Evolutionary conservation across 192 early-diverging fungal genomes (phyloP), one percentile per base, ranked within the genome.

Genomic region (Haplosporangium gracile): DNA sequence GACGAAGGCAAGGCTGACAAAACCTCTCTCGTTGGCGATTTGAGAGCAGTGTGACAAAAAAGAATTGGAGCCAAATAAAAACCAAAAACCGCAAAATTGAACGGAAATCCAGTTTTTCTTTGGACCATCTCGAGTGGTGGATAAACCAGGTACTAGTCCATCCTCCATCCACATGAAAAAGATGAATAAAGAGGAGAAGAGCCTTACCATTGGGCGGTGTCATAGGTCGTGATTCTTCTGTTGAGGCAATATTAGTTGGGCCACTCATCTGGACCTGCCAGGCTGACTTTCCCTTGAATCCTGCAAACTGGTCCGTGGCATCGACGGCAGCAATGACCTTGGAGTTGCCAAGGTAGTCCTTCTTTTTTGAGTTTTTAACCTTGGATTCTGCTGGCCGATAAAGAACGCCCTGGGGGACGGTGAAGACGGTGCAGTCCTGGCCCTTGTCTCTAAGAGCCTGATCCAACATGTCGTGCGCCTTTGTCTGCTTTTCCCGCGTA

Each of bases 321-420:
- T 95, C 93, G 8, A 91, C 92, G 0, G 92, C 95, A 20, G 97
- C 96, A 83, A 98, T 94, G 74, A 99, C 96, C 82, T 95, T 96
- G 74, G 95, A 90, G 47, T 91, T 94, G 26, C 95, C 96, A 70
- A 96, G 79, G 77, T 95, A 96, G 72, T 96, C 94, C 68, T 94
- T 93, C 87, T 95, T 95, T 70, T 93, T 91, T 9, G 93, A 89
- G 83, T 96, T 97, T 89, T 97, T 96, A 70, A 99, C 91, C 84
- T 96, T 97, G 74, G 92, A 93, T 63, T 94, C 94, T 32, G 94
- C 92, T 43, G 98, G 98, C 70, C 95, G 88, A 90, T 95, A 99
- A 29, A 98, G 88, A 15, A 94, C 90, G 38, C 93, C 92, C 69
- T 92, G 90, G 42, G 97, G 96, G 39, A 99, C 93, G 38, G 93